Conservation (phyloP, 2,329 filamentous ascomycete genomes). For the Malbranchea cinnamomea region DNA sequence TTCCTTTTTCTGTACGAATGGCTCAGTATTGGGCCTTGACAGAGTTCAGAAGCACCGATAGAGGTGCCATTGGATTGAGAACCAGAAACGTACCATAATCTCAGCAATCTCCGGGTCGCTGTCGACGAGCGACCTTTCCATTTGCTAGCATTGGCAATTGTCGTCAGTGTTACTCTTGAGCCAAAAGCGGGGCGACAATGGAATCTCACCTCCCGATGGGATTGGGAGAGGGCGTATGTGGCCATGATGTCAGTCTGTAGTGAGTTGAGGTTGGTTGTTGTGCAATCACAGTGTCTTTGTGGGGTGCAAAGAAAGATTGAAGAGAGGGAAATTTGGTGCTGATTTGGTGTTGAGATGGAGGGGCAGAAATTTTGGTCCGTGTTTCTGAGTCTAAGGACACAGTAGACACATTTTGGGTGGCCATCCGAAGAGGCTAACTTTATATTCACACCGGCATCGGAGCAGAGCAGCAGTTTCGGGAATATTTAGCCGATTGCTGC, state of each 20-base stretch:
- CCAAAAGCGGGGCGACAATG: slow-evolving; percentile 7
- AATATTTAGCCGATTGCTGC: too few relatives aligned
- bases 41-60: too few relatives aligned
- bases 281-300: background rate
- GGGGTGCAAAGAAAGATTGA: background rate
- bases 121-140: slow-evolving; percentile 86
- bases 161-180: slow-evolving; percentile 6
- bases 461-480: background rate
- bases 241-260: slow-evolving; percentile 30
- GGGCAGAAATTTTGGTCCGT: too few relatives aligned
- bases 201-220: slow-evolving; percentile 48
- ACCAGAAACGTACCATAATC: slow-evolving; percentile 64
- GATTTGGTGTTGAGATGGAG: too few relatives aligned
- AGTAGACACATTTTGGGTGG: too few relatives aligned
- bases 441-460: too few relatives aligned
- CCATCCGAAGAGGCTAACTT: too few relatives aligned
- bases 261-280: too few relatives aligned
- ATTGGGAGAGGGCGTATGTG: slow-evolving; percentile 49
- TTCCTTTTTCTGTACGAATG: slow-evolving; percentile 55
- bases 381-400: too few relatives aligned
- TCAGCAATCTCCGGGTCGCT: slow-evolving; percentile 85
- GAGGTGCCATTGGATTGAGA: too few relatives aligned
- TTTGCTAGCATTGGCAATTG: slow-evolving; percentile 49
- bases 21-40: slow-evolving; percentile 2
- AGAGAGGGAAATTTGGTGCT: too few relatives aligned